Evolutionary conservation across 2,329 filamentous ascomycete genomes (phyloP), one percentile per base, ranked within the genome.

Genomic region (Cladosporium sp.): DNA sequence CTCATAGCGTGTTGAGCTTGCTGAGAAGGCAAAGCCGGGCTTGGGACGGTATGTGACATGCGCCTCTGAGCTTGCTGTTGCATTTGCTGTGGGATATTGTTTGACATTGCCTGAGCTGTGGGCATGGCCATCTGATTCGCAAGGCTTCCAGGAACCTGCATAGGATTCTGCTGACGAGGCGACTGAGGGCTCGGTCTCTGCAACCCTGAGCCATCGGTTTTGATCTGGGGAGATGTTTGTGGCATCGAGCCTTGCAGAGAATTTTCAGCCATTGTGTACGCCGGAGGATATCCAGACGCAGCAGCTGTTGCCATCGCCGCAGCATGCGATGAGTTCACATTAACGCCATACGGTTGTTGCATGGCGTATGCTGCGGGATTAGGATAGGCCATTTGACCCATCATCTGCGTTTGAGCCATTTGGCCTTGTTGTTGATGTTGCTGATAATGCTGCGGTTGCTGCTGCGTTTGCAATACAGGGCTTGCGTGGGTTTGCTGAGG

Each of bases 241-340:
- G 81, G 77, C 81, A 84, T 86, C 19, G 84, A 81, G 74, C 82
- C 76, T 82, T 81, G 76, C 80, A 84, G 86, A 15, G 84, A 81
- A 73, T 82, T 75, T 58, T 88, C 85, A 52, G 87, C 78, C 76
- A 92, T 85, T 65, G 88, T 87, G 62, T 88, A 88, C 66, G 88
- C 89, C 63, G 78, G 38, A 38, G 19, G 84, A 61, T 90, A 88
- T 40, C 93, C 92, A 5, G 92, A 92, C 11, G 93, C 93, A 1
- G 93, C 92, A 17, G 93, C 93, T 1, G 92, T 96, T 30, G 51
- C 92, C 90, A 96, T 94, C 60, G 92, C 92, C 51, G 93, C 92
- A 14, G 92, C 92, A 74, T 96, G 90, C 49, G 92, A 90, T 19
- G 88, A 84, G 36, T 59, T 52, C 88, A 88, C 75, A 93, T 90